Base-by-base conservation (phyloP, 371 early-diverging fungal species). In the Haplosporangium sp. region DNA sequence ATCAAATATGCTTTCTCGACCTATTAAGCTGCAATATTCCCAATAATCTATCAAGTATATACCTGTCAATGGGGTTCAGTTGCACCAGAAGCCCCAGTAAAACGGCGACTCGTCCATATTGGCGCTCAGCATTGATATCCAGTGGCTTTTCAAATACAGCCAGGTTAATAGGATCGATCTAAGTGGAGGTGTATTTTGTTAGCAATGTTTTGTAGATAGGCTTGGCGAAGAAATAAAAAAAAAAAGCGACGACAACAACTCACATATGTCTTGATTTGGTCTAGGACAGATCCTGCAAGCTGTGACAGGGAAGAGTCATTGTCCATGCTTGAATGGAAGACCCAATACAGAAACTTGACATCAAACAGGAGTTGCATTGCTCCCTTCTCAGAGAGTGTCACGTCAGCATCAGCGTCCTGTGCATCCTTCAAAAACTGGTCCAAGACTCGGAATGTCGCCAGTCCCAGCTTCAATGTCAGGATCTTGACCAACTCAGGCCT, bases 91-190 rank as follows among this genome's bases (percentile, higher is more conserved):
- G 77, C 20, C 86, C 85, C 18, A 89, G 65, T n/a, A 89, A 23
- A 9, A 86, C 73, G 0, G 82, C 67, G 55, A 85, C 84, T 53
- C 84, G 85, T 4, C 80, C 62, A 51, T 84, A 87, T 47, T 85
- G 86, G 5, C 83, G 76, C 29, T 87, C 85, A 6, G 85, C 86
- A 62, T 79, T 75, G 29, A 58, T 69, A 13, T 80, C 80, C 46
- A 87, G 52, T 20, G 85, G 82, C 10, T 84, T 80, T 59, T 85
- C 83, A 65, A 86, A 85, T 13, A 80, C 80, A 5, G 83, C 86
- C 83, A 87, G 80, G 64, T 88, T 84, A 51, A 88, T 87, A 14
- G 85, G 85, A 62, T 89, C 89, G 55, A 89, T 84, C 89, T 89
- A 64, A 2, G 48, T 11, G 48, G 41, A 1, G 29, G 6, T 18